Evolutionary conservation across 164 flowering plant species (phyloP), one percentile per base, ranked within the genome.

Genomic region (Litsea cubeba): DNA sequence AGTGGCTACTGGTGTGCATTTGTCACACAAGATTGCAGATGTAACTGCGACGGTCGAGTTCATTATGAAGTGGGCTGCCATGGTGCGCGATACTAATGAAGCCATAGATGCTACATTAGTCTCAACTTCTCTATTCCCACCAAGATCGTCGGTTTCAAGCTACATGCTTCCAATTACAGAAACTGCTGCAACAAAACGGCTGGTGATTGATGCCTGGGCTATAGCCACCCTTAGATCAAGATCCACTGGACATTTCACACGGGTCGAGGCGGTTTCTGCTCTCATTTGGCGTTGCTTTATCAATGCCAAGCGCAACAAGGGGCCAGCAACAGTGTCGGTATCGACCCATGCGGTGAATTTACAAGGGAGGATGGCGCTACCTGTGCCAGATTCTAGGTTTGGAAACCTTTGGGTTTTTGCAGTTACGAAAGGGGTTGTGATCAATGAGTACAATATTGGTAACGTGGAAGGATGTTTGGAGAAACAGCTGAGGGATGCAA

Each of bases 241-340:
- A 1, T 25, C 25, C 25, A 25, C 25, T 25, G 25, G 25, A 25
- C 25, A n/a, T n/a, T n/a, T n/a, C 0, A 85, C 90, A 0, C 77
- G 87, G 0, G 81, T 89, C 0, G 88, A 87, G 73, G 81, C 71
- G 0, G 81, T 90, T 26, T 80, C 93, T 0, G 84, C 89, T 2
- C 74, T 90, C 65, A 51, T 90, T 22, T 88, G 89, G 89, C 82
- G 79, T 64, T 76, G 74, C 28, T 12, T 69, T 4, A 69, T 73
- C 14, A 30, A 32, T 12, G 54, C 74, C 14, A 68, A 14, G n/a
- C 4, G 71, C 0, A 72, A 70, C 3, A 12, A 23, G 4, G 76
- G 60, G 15, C 18, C n/a, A 12, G 1, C 0, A 2, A 72, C 25
- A 25, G 12, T 1, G 3, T 73, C 71, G n/a, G 22, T 68, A 3